Conservation (phyloP, 2,329 filamentous ascomycete species). For the Ascochyta lentis region DNA sequence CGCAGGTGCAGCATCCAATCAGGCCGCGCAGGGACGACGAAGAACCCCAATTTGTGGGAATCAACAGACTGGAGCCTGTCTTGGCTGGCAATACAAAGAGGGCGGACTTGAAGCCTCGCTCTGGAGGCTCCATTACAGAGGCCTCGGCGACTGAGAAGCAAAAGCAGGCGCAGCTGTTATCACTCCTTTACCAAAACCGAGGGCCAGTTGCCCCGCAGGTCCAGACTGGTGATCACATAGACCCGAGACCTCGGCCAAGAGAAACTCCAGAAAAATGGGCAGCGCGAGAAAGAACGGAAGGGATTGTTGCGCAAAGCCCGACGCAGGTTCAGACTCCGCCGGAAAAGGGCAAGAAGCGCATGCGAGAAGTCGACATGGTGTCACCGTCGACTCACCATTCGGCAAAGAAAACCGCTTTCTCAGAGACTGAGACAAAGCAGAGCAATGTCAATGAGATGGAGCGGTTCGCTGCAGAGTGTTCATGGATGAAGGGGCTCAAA, state of each 20-base stretch:
- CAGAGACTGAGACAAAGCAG: not conserved
- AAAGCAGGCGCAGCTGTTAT: not conserved
- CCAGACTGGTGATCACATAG: not conserved
- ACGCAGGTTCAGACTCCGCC: not conserved
- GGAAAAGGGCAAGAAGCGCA: slow-evolving; percentile 6
- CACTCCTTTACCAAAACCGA: not conserved
- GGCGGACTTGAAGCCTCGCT: slow-evolving; percentile 16
- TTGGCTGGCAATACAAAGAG: slow-evolving; percentile 29
- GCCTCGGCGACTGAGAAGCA: not conserved
- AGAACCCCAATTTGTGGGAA: slow-evolving; percentile 18
- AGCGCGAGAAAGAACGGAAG: not conserved
- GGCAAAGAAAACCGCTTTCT: not conserved
- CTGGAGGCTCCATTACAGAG: not conserved
- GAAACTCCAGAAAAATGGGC: not conserved
- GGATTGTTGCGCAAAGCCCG: not conserved
- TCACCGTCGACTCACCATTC: not conserved
- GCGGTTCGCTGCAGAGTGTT: slow-evolving; percentile 17
- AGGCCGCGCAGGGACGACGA: slow-evolving; percentile 6
- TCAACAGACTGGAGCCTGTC: slow-evolving; percentile 27
- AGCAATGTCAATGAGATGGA: slow-evolving; percentile 3
- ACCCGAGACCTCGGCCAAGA: not conserved
- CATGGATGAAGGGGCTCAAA: slow-evolving; percentile 34
- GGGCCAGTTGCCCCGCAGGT: not conserved
- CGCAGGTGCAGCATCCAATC: slow-evolving; percentile 25
- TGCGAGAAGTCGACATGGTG: not conserved